Evolutionary conservation across 179 eudicot genomes (phyloP).

Genomic region (Carnegiea gigantea): DNA sequence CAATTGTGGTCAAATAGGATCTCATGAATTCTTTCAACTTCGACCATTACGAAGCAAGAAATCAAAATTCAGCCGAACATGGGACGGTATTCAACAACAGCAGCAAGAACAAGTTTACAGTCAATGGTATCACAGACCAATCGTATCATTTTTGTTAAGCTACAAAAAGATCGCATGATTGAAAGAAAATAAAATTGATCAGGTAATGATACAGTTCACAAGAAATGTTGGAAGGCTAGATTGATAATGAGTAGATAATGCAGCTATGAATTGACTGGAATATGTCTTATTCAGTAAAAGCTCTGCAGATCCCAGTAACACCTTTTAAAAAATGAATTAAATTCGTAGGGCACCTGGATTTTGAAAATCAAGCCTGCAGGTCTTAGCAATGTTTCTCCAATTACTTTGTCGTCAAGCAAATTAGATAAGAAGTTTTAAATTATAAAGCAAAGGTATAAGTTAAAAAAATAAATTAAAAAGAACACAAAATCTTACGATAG

Average conservation of each 20-base stretch:
- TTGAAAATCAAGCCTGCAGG: not conserved
- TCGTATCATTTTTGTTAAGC: not conserved
- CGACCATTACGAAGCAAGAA: too few relatives aligned
- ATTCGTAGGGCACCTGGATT: not conserved
- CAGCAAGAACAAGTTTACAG: too few relatives aligned
- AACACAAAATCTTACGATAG: slow-evolving; percentile 42
- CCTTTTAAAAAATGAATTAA: not conserved
- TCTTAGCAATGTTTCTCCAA: not conserved
- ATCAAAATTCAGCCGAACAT: too few relatives aligned
- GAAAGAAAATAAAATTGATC: too few relatives aligned
- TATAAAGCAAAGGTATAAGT: not conserved
- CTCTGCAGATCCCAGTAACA: slow-evolving; percentile 6
- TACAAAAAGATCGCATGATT: not conserved
- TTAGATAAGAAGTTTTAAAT: not conserved
- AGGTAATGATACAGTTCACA: too few relatives aligned
- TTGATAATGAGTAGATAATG: not conserved
- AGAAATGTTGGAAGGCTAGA: not conserved
- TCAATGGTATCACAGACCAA: not conserved
- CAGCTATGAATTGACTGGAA: not conserved
- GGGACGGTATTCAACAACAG: too few relatives aligned
- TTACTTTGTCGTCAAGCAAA: not conserved
- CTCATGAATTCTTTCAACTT: not conserved
- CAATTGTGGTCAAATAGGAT: not conserved
- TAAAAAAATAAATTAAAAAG: not conserved
- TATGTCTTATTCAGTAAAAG: not conserved